Base-by-base conservation (phyloP, 2,329 filamentous ascomycete species). In the Dactylellina cionopaga region DNA sequence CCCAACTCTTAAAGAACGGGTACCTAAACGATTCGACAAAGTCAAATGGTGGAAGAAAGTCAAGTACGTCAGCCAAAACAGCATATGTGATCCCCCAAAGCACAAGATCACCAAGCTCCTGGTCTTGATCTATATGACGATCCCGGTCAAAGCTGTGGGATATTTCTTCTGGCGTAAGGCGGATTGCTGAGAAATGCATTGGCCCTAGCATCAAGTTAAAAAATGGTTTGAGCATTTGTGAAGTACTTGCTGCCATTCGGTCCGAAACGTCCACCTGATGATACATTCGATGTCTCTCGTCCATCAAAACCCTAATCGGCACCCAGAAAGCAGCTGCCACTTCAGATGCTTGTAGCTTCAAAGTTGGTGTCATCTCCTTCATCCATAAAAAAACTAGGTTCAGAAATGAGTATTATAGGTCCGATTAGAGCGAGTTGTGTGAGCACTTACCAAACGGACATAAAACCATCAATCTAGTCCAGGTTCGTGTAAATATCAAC, bases 321-420 rank as follows among this genome's bases (percentile, higher is more conserved):
- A 91, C 87, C 89, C 88, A 91, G 78, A 90, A 88, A 1, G 86
- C 85, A 1, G 87, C 87, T 22, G 87, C 88, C 17, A 90, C 87
- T 80, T 91, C 89, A 29, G 85, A 85, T 3, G 88, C 88, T 76
- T 90, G 88, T n/a, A 90, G 81, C 46, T 83, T 83, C 37, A 90
- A 81, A 0, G 84, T 79, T 3, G 88, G 87, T 3, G 85, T 81
- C 22, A 83, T 81, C 25, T 84, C 84, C 15, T 82, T 83, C 1
- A 86, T 89, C 62, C 87, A 80, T 22, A 91, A 80, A 78, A 89
- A 90, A 43, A 90, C 83, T 78, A 88, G 90, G 5, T 10, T 19
- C 9, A 29, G 13, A 4, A 4, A 3, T 33, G 10, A 29, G 27
- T 15, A 33, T 33, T 15, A 13, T 31, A 22, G 5, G 4, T n/a